These are phyloP conservation scores for Osmanthus fragrans DNA, from an alignment of 257 asterid genomes.

Conservation along the genomic window DNA sequence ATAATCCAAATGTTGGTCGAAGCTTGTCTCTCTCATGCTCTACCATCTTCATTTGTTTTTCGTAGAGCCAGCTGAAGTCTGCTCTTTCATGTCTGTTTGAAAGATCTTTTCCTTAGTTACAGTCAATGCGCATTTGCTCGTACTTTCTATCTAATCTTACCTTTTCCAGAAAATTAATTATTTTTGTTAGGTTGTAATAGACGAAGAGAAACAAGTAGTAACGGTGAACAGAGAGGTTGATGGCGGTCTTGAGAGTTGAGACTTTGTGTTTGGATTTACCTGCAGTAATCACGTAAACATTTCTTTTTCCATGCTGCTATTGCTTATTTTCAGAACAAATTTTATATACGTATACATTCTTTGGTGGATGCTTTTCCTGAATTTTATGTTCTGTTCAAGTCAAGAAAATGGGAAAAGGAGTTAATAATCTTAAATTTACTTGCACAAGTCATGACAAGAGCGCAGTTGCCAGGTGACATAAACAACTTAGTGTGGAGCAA, in stretches of 20 bases:
- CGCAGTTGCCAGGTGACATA: too few relatives aligned
- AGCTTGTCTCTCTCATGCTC: background rate
- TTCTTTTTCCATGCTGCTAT: background rate
- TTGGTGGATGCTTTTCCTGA: too few relatives aligned
- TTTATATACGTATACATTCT: too few relatives aligned
- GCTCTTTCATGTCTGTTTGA: background rate
- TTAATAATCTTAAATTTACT: too few relatives aligned
- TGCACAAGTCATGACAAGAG: too few relatives aligned
- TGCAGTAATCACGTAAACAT: conserved; percentile 89
- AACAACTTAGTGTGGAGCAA: too few relatives aligned
- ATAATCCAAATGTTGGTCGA: background rate
- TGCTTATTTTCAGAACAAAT: conserved; percentile 20
- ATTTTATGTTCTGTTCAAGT: too few relatives aligned
- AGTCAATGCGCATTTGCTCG: background rate
- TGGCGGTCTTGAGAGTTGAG: conserved; percentile 96
- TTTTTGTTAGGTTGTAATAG: conserved; percentile 66
- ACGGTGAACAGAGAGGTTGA: conserved; percentile 96
- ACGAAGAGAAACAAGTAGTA: conserved; percentile 62
- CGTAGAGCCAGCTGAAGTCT: background rate
- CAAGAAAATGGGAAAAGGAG: too few relatives aligned
- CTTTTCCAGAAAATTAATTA: background rate
- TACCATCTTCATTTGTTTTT: background rate
- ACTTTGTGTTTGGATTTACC: conserved; percentile 84
- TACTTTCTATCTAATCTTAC: background rate
- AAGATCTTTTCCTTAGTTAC: background rate